Evolutionary conservation across 2,329 filamentous ascomycete species (phyloP), one percentile per base, ranked within the genome.

Genomic region (Colletotrichum viniferum): DNA sequence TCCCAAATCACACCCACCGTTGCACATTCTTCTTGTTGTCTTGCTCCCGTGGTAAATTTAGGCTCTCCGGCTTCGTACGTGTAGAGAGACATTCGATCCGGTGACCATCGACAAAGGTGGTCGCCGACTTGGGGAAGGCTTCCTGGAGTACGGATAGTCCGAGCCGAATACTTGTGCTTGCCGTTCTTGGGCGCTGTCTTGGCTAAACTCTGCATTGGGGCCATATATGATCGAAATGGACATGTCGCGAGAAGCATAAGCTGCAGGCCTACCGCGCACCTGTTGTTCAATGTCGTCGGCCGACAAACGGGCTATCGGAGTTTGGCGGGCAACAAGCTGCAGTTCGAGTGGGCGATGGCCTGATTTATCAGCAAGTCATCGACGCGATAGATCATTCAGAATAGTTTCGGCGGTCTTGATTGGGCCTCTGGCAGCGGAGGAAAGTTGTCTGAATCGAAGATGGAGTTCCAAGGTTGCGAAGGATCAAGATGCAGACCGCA

Each of bases 1-100:
- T 48, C 38, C 56, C 73, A 62, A 64, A 52, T 70, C 67, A 66
- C 71, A 60, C 68, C 64, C 58, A 62, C 36, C 58, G 58, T 62
- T 34, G 30, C 58, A 62, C 43, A 48, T 48, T 52, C 43, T 52
- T 13, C 43, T 52, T 13, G n/a, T 52, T 52, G 43, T 52, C 43
- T 52, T 32, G 58, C 58, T 30, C 58, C 58, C 58, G 28, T 21
- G 58, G 30, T 36, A 21, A 34, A 13, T 62, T 36, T 62, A 64
- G 61, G 34, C 34, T 64, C 61, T 24, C 32, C n/a, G 32, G 61
- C 21, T 8, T 43, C 61, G 32, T 52, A 13, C 10, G 43, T 52
- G 43, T 36, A 62, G 58, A 62, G 4, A 14, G 30, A 21, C 58
- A 13, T 62, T 30, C 30, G 26, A 28, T 58, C 55, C 32, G 69